phyloP scores from a whole-genome alignment of 495 filamentous ascomycete genomes.

The Melanomma pulvis-pyrius region DNA sequence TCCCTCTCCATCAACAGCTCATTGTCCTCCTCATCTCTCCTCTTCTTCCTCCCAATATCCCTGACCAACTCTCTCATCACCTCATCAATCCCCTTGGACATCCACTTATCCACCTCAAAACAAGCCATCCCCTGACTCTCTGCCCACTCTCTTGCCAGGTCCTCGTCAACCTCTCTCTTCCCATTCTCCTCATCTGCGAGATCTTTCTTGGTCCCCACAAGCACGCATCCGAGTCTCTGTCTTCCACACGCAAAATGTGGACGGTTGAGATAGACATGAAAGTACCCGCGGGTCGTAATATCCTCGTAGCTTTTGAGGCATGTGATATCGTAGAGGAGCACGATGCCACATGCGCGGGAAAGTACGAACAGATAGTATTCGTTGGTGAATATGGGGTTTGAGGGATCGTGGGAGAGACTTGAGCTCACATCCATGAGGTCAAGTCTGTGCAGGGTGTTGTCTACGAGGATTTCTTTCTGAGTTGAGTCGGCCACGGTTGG shows the following conservation, averaged over 20 bases:
- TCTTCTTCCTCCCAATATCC: background rate
- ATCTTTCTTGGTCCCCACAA: constrained; percentile 24
- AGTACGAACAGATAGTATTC: background rate
- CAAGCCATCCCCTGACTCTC: background rate
- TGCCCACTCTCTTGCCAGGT: constrained; percentile 13
- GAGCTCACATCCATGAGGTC: constrained; percentile 5
- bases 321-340: constrained; percentile 26
- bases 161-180: constrained; percentile 12
- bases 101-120: constrained; percentile 9
- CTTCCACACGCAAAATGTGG: background rate
- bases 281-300: constrained; percentile 6
- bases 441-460: background rate
- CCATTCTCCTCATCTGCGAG: background rate
- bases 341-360: background rate
- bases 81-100: background rate
- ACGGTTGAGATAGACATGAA: background rate
- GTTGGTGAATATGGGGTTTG: background rate
- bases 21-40: constrained; percentile 8
- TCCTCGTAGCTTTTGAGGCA: constrained; percentile 1
- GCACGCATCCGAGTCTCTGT: constrained; percentile 26
- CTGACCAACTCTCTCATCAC: constrained; percentile 12
- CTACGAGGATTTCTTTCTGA: background rate
- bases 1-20: background rate
- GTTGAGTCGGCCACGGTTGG: background rate
- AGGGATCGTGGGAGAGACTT: background rate